Conservation (phyloP, 257 asterid genomes). For the Scutellaria galericulata region DNA sequence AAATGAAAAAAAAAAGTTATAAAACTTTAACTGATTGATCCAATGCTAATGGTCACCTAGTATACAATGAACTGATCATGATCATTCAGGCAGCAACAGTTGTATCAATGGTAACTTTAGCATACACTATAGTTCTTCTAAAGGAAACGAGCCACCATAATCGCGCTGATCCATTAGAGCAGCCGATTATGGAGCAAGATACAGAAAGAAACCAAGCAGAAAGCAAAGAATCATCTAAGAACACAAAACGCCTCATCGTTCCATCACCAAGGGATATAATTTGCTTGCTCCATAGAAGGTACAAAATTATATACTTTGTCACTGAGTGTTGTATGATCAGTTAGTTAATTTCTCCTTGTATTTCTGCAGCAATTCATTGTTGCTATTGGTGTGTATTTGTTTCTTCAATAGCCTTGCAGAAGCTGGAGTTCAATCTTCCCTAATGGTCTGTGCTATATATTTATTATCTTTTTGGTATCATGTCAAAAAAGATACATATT, state of each 20-base stretch:
- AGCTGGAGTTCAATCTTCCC: constrained; percentile 43
- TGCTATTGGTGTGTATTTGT: constrained; percentile 37
- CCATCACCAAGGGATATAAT: constrained; percentile 42
- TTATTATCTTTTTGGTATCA: no score
- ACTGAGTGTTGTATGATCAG: no score
- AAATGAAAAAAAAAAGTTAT: no score
- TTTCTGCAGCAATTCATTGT: constrained; percentile 42
- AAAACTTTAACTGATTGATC: no score
- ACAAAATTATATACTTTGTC: neutral
- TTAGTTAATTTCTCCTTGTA: neutral
- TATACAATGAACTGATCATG: neutral
- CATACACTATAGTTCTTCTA: constrained; percentile 43
- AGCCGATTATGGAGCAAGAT: constrained; percentile 27
- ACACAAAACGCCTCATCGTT: neutral
- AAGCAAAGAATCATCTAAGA: constrained; percentile 18
- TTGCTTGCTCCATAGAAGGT: constrained; percentile 48
- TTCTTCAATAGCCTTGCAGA: constrained; percentile 55
- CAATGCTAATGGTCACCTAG: no score
- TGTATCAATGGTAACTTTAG: constrained; percentile 39
- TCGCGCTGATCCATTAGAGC: constrained; percentile 18
- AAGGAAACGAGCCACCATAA: constrained; percentile 27
- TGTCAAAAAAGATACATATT: no score
- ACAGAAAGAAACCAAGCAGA: neutral
- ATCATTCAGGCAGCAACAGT: constrained; percentile 39
- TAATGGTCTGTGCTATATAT: constrained; percentile 34